These are phyloP conservation scores for Wickerhamomyces sp. DNA, from an alignment of 1,139 yeast genomes.

Conservation along the genomic window DNA sequence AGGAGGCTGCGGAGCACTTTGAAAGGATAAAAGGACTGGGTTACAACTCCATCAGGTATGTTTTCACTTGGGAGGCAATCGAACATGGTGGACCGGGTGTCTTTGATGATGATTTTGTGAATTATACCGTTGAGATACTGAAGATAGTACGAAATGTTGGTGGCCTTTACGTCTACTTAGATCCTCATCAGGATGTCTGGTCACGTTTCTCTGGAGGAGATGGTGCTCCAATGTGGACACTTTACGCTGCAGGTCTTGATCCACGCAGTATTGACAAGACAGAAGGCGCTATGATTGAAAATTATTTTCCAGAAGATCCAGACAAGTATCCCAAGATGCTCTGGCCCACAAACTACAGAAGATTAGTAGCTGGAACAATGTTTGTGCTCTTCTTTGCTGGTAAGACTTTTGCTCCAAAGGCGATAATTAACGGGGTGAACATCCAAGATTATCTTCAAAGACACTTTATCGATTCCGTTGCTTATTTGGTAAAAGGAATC, in stretches of 20 bases:
- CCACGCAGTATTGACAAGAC: slow-evolving; percentile 64
- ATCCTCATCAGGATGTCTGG: slow-evolving; percentile 96
- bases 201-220: slow-evolving; percentile 88
- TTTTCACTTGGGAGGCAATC: slow-evolving; percentile 88
- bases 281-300: slow-evolving; percentile 75
- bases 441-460: slow-evolving; percentile 74
- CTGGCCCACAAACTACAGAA: slow-evolving; percentile 85
- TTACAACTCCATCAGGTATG: slow-evolving; percentile 68
- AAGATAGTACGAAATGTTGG: slow-evolving; percentile 54
- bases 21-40: slow-evolving; percentile 75
- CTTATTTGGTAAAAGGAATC: slow-evolving; percentile 49
- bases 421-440: slow-evolving; percentile 62
- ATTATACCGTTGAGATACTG: slow-evolving; percentile 61
- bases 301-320: slow-evolving; percentile 32
- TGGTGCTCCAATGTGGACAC: slow-evolving; percentile 94
- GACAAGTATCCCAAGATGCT: slow-evolving; percentile 74
- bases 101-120: slow-evolving; percentile 74
- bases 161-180: slow-evolving; percentile 77
- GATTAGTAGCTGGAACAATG: slow-evolving; percentile 77
- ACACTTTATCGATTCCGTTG: slow-evolving; percentile 54
- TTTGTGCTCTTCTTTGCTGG: slow-evolving; percentile 87
- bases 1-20: slow-evolving; percentile 67
- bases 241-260: slow-evolving; percentile 89
- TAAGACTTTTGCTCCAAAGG: slow-evolving; percentile 59
- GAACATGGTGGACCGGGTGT: slow-evolving; percentile 85